These are phyloP conservation scores for Ailanthus altissimus DNA, from an alignment of 345 rosid genomes.

Conservation along the genomic window DNA sequence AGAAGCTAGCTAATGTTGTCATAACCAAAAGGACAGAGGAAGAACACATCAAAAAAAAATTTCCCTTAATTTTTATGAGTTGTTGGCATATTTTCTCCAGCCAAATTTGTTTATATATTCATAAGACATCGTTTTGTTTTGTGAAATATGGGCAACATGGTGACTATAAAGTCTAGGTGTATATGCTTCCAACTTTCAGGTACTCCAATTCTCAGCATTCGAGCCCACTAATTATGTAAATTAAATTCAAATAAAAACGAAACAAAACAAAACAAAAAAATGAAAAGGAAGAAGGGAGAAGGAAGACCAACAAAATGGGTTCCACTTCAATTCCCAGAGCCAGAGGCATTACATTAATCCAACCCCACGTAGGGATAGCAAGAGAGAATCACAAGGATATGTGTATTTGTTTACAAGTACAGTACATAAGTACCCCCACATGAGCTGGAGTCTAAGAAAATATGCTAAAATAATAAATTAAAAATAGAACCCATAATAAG, in stretches of 20 bases:
- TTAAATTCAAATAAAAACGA: too few species aligned
- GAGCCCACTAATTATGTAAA: background rate
- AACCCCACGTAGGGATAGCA: constrained; percentile 16
- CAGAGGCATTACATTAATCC: background rate
- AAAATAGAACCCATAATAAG: background rate
- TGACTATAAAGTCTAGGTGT: background rate
- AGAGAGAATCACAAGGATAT: constrained; percentile 5
- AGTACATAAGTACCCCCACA: constrained; percentile 8
- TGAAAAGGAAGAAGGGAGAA: too few species aligned
- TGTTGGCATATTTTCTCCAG: background rate
- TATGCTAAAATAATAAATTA: background rate
- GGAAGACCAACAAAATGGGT: constrained; percentile 8
- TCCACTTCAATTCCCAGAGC: constrained; percentile 5
- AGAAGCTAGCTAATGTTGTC: background rate
- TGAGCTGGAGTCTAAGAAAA: constrained; percentile 11
- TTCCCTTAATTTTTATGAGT: background rate
- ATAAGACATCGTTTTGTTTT: too few species aligned
- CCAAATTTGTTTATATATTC: too few species aligned
- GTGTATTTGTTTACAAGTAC: background rate
- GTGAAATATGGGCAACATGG: background rate
- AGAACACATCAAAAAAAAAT: background rate
- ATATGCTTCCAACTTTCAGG: background rate
- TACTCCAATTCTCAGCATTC: background rate
- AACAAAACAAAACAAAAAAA: too few species aligned
- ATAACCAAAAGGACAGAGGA: background rate